Percentiles rank a stretch among this genome's conserved stretches.
Conservation (phyloP, 2,329 filamentous ascomycete genomes). For the Beauveria scarabaeidicola region DNA sequence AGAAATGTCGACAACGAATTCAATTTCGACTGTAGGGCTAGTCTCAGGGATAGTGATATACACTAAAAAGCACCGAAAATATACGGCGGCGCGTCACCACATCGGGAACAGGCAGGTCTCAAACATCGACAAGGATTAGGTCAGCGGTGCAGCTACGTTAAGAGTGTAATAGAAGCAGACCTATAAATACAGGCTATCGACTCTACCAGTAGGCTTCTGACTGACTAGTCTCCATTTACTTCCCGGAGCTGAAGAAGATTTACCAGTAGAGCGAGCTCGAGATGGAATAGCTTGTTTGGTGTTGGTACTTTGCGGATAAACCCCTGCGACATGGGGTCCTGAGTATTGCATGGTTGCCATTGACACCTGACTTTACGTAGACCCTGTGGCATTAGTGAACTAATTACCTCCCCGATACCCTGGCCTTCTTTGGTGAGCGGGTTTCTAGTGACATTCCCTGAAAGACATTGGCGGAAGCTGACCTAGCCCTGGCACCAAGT, state of each 20-base stretch:
- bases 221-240: not conserved
- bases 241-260: not conserved
- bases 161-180: not conserved
- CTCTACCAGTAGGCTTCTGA: not conserved
- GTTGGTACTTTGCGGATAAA: no score
- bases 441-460: no score
- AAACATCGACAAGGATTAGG: not conserved
- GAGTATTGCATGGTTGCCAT: no score
- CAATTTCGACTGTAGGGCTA: not conserved
- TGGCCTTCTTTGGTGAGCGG: not conserved
- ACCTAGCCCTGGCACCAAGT: no score
- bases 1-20: not conserved
- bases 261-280: no score
- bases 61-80: not conserved
- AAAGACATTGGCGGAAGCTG: no score
- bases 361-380: no score
- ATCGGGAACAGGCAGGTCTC: not conserved
- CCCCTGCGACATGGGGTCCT: no score
- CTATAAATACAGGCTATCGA: not conserved
- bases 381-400: not conserved
- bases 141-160: not conserved
- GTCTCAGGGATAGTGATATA: not conserved
- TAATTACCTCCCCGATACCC: not conserved
- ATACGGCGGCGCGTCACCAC: not conserved
- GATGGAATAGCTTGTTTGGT: no score